Evolutionary conservation across 306 rosid genomes (phyloP), one percentile per base, ranked within the genome.

Genomic region (Heteromeles arbutifolia): DNA sequence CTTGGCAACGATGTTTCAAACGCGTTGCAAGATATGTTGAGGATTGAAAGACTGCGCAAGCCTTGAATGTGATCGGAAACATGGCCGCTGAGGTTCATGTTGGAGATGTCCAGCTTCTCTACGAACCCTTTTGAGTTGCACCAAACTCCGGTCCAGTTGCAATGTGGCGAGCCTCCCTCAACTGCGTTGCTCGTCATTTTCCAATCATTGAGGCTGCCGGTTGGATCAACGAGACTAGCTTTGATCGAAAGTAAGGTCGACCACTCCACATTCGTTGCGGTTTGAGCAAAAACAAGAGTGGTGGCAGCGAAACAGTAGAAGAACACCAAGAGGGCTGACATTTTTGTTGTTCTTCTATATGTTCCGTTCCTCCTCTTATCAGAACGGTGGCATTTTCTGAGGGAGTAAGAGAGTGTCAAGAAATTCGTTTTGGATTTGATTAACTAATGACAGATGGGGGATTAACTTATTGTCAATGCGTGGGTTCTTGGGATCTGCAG

Each of bases 101-200:
- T 87, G 77, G 95, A 90, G 81, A 96, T 90, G 81, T 92, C 91
- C 45, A 94, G 87, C 71, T 84, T 84, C 80, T 81, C 85, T 3
- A 96, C 79, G 59, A 86, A 82, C 69, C 97, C 88, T 68, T 67
- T 43, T 29, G 87, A 77, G 89, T 87, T 86, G 88, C 98, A 95
- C 77, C 73, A 6, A 58, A 95, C 86, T 39, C 99, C 98, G 13
- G 81, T 86, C 97, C 96, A 92, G 79, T 80, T 82, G 76, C 97
- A 92, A 78, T 88, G 92, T 3, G 50, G 31, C n/a, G 78, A 84
- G 41, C 71, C 70, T 39, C 43, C 39, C 63, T 58, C 58, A 10
- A 79, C 69, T 18, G 62, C 75, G 12, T 81, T 87, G 83, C 52
- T 86, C 21, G 86, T 81, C 57, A 59, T 28, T 24, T 79, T 76